phyloP scores from a whole-genome alignment of 768 basidiomycete genomes.

The Hypholoma sublateritium region DNA sequence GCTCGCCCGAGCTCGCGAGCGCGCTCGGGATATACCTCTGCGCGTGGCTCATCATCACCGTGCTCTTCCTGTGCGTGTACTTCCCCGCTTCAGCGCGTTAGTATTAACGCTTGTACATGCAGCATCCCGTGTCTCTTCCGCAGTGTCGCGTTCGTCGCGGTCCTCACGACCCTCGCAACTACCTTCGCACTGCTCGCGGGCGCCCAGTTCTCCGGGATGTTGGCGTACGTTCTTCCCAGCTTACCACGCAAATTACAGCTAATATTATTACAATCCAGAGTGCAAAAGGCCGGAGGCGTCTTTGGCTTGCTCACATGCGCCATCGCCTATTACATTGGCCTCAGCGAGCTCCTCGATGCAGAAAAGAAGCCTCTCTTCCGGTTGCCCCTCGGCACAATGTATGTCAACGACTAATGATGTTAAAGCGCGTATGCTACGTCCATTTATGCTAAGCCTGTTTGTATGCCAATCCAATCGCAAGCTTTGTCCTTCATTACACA shows the following conservation, averaged over 20 bases:
- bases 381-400: slow-evolving; percentile 36
- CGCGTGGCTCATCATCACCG: slow-evolving; percentile 66
- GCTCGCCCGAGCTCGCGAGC: slow-evolving; percentile 40
- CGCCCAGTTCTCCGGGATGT: slow-evolving; percentile 27
- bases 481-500: too few relatives aligned
- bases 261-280: slow-evolving; percentile 15
- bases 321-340: slow-evolving; percentile 46
- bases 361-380: slow-evolving; percentile 34
- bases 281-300: slow-evolving; percentile 39
- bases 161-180: slow-evolving; percentile 24
- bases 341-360: slow-evolving; percentile 35
- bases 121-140: slow-evolving; percentile 26
- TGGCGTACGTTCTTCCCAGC: slow-evolving; percentile 22
- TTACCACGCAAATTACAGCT: too few relatives aligned
- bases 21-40: slow-evolving; percentile 71
- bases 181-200: slow-evolving; percentile 27
- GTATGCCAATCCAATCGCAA: too few relatives aligned
- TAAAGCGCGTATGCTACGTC: not conserved
- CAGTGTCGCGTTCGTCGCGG: slow-evolving; percentile 24
- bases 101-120: not conserved
- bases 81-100: not conserved
- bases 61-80: slow-evolving; percentile 56
- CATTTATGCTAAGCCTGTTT: too few relatives aligned
- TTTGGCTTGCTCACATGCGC: slow-evolving; percentile 41
- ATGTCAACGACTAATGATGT: slow-evolving; percentile 1